These are phyloP conservation scores for Pyricularia grisea DNA, from an alignment of 2,329 filamentous ascomycete genomes.

Conservation along the genomic window DNA sequence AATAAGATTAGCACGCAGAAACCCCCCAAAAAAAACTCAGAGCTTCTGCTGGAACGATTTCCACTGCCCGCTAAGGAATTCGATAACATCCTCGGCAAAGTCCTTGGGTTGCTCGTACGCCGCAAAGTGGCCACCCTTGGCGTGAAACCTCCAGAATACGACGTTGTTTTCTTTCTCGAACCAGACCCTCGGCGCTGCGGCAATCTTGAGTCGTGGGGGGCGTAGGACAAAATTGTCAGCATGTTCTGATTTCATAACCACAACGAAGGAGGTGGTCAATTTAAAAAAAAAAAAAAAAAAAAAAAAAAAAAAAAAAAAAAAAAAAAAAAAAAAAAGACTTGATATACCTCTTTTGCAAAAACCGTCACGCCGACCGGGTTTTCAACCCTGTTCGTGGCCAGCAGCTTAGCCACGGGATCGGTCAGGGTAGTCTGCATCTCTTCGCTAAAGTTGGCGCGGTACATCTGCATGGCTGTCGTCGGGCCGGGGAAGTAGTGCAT, in stretches of 20 bases:
- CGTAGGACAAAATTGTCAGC: conserved; percentile 15
- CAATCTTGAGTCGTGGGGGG: conserved; percentile 13
- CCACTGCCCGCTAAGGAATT: not conserved
- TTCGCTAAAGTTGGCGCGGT: conserved; percentile 3
- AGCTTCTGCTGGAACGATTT: not conserved
- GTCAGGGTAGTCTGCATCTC: not conserved
- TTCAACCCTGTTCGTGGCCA: not conserved
- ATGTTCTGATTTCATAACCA: no score
- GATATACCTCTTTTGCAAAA: conserved; percentile 19
- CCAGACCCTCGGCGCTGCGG: conserved; percentile 25
- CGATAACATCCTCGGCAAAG: not conserved
- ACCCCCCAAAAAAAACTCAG: not conserved
- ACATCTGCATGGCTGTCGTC: conserved; percentile 10
- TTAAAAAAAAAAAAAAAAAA: no score
- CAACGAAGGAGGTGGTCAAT: no score
- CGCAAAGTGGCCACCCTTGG: conserved; percentile 43
- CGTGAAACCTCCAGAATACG: conserved; percentile 20
- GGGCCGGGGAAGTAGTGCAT: conserved; percentile 14
- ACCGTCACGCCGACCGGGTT: conserved; percentile 11
- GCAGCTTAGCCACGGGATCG: not conserved
- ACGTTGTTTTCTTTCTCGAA: conserved; percentile 23
- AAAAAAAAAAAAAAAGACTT: conserved; percentile 35
- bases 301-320: no score
- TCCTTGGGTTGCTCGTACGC: conserved; percentile 28
- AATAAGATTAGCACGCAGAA: not conserved